Percentiles rank a stretch among this genome's conserved stretches.
Evolutionary conservation across 768 basidiomycete genomes (phyloP).

Genomic region (Austroboletus eburneus): DNA sequence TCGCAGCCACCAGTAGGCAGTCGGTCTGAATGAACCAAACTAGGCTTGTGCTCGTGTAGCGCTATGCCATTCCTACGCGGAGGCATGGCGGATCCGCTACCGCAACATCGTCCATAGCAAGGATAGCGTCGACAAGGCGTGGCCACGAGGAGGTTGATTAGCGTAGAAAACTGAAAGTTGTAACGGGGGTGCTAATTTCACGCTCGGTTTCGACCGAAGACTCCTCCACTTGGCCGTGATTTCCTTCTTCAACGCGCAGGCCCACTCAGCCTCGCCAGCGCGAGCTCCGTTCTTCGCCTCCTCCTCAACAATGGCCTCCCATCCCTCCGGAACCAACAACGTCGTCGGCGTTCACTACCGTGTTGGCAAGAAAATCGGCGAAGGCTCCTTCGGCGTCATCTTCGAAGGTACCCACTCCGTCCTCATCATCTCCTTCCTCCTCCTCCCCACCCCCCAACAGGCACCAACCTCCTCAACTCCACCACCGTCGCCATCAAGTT

Average conservation of each 20-base stretch:
- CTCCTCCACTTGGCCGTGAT: constrained; percentile 5
- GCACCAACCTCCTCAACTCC: constrained; percentile 95
- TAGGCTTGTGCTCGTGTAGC: too few species aligned
- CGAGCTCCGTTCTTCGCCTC: constrained; percentile 4
- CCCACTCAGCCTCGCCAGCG: constrained; percentile 24
- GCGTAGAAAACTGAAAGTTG: too few species aligned
- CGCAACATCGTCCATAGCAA: too few species aligned
- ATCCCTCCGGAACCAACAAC: constrained; percentile 61
- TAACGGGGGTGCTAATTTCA: not conserved
- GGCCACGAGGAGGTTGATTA: too few species aligned
- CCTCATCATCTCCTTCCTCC: not conserved
- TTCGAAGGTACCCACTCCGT: constrained; percentile 61
- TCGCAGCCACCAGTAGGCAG: not conserved
- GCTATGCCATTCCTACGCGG: too few species aligned
- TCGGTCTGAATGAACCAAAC: too few species aligned
- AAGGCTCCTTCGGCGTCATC: constrained; percentile 97
- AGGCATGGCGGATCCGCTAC: too few species aligned
- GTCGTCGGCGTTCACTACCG: constrained; percentile 96
- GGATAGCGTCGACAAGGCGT: too few species aligned
- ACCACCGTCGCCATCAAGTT: constrained; percentile 99
- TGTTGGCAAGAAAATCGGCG: constrained; percentile 98
- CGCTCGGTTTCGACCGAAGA: constrained; percentile 29
- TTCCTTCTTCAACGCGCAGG: constrained; percentile 31
- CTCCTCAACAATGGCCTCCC: constrained; percentile 44
- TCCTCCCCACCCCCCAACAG: constrained; percentile 37